These are phyloP conservation scores for Penicillium coffeae DNA, from an alignment of 495 filamentous ascomycete species.

Conservation along the genomic window DNA sequence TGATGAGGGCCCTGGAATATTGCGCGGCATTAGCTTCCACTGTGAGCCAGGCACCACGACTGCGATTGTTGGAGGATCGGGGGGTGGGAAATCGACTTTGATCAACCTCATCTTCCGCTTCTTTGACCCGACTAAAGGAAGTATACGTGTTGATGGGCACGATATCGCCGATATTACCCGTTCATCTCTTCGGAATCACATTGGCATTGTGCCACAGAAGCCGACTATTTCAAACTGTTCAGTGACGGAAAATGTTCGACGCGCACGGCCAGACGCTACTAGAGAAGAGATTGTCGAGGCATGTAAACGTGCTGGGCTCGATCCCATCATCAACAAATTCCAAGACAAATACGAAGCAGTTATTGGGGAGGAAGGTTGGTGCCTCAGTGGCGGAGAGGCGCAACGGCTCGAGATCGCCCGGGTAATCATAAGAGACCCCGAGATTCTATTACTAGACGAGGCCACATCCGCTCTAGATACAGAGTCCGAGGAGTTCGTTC, in stretches of 20 bases:
- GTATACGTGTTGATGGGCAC: constrained; percentile 70
- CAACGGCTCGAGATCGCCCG: constrained; percentile 75
- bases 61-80: constrained; percentile 72
- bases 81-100: constrained; percentile 73
- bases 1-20: constrained; percentile 56
- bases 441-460: constrained; percentile 55
- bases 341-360: constrained; percentile 58
- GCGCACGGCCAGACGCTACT: constrained; percentile 57
- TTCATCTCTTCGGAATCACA: constrained; percentile 59
- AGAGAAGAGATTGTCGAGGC: constrained; percentile 66
- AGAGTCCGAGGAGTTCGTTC: constrained; percentile 36
- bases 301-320: constrained; percentile 64
- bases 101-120: constrained; percentile 68
- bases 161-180: constrained; percentile 69
- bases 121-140: constrained; percentile 63
- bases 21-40: constrained; percentile 65
- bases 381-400: constrained; percentile 70
- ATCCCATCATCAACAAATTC: constrained; percentile 64
- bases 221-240: constrained; percentile 68
- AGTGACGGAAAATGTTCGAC: constrained; percentile 71
- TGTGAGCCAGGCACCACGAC: constrained; percentile 61
- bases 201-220: constrained; percentile 69
- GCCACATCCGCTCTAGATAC: constrained; percentile 54
- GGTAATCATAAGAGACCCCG: constrained; percentile 45
- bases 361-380: constrained; percentile 61